A percentile compares a stretch with the other conserved stretches of the same genome.
Conservation (phyloP, 1,284 basidiomycete genomes). For the Melampsora americana region DNA sequence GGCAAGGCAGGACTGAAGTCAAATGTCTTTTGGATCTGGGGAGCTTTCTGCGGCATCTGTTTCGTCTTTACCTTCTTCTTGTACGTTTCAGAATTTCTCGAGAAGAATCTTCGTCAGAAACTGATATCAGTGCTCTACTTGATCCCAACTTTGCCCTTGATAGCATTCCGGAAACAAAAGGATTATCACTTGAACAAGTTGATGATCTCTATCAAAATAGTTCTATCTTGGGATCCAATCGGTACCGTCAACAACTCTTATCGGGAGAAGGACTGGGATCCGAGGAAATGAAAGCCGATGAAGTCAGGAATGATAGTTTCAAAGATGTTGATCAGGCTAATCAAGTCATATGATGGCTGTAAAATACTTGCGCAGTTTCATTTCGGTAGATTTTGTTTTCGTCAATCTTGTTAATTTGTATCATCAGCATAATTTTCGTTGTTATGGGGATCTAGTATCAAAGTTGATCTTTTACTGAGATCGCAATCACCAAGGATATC, state of each 20-base stretch:
- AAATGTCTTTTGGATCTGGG: conserved; percentile 90
- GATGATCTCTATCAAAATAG: conserved; percentile 63
- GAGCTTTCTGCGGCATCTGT: conserved; percentile 53
- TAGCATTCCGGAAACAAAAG: conserved; percentile 48
- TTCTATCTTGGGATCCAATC: conserved; percentile 45
- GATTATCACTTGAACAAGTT: conserved; percentile 64
- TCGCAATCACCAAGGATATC: too few species aligned
- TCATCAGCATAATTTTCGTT: too few species aligned
- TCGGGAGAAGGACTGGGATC: background rate
- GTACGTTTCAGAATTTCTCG: background rate
- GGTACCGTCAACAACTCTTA: conserved; percentile 26
- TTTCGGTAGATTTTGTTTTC: too few species aligned
- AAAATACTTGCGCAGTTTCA: too few species aligned
- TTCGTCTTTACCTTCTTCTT: conserved; percentile 49
- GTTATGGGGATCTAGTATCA: too few species aligned
- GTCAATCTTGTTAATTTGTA: too few species aligned
- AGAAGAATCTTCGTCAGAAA: background rate
- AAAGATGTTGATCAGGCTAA: background rate
- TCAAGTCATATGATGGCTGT: too few species aligned
- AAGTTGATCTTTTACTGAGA: too few species aligned
- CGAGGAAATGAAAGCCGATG: background rate
- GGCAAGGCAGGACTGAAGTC: conserved; percentile 66
- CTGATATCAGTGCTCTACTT: background rate
- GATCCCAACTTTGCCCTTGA: conserved; percentile 5
- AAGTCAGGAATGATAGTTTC: background rate